Base-by-base conservation (phyloP, 2,329 filamentous ascomycete genomes). In the Dothistroma pini region DNA sequence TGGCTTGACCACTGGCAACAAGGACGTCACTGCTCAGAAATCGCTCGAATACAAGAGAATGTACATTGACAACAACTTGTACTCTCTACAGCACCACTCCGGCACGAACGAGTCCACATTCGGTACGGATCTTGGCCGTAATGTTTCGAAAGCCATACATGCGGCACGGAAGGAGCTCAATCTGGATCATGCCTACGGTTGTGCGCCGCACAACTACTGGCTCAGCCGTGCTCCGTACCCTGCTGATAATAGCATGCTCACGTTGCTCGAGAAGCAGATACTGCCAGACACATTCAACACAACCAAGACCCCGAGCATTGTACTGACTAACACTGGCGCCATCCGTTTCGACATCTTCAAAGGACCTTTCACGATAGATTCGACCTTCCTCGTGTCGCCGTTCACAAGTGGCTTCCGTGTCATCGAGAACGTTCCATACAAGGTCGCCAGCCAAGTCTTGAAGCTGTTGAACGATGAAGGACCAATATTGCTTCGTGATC, bases 341-440 rank as follows among this genome's bases (percentile, higher is more conserved):
- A 86, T 99, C 66, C 89, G 95, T 50, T 99, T 97, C 75, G 95
- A 99, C 74, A 90, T 99, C 63, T 96, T 97, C 81, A 86, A 93
- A 74, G 95, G 95, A 0, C 81, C 88, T 0, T 97, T 97, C 72
- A 97, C 95, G 0, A 86, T 86, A 44, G 95, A 99, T 73, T 89
- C 88, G 4, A 91, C 89, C 0, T 97, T 86, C 72, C 88, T 93
- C 44, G 83, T 97, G 31, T 96, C 90, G 9, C 95, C 95, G 0
- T 99, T 99, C 73, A 86, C 85, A 1, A 96, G 89, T 75, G 85
- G 84, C 1, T 89, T 97, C 74, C 81, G 83, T 29, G 91, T 87
- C 67, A 81, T 97, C 56, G 86, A 88, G 57, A 86, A 96, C 68
- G 89, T 99, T 4, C 90, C 93, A 0, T 96, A 92, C 72, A 78